Evolutionary conservation across 768 basidiomycete genomes (phyloP), one percentile per base, ranked within the genome.

Genomic region (Pleurotus giganteus): DNA sequence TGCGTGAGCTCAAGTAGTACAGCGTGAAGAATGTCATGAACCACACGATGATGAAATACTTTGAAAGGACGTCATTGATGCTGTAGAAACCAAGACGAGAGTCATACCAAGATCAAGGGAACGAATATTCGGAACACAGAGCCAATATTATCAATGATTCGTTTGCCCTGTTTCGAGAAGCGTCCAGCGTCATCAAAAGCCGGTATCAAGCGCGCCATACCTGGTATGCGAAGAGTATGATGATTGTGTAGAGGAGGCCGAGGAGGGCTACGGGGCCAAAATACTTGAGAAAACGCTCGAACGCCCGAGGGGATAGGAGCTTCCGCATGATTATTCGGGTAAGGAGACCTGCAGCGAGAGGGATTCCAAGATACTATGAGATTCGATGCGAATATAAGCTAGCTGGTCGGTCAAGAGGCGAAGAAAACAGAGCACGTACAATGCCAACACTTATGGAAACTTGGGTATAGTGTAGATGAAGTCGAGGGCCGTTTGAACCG

Each of bases 21-120:
- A 88, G 69, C n/a, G 81, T 60, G 27, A 66, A 67, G 59, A 91
- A 90, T 0, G 84, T 79, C 0, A 74, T 69, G 2, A 74, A 73
- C 87, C 89, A 93, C 82, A 92, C 88, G 68, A 91, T 67, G 41
- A 79, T 54, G 65, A 93, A 93, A 71, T 94, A 94, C 29, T 51
- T 34, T 2, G 6, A 12, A n/a, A 21, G 23, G n/a, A 4, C 11
- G 15, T 13, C 13, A 21, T 2, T 2, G 31, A 26, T 21, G 23
- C 1, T 11, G 8, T 15, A 24, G 9, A 7, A n/a, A 12, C 6
- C 21, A 0, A 34, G 8, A 17, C 13, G 39, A 7, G 7, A 17
- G 19, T 2, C 49, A 26, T 24, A 51, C 49, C 49, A 89, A 71
- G 21, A 89, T 71, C 73, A 91, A 78, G 1, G 92, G 91, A 4